Evolutionary conservation across 108 stramenopile species (phyloP).

Genomic region (Chaetoceros muelleri): DNA sequence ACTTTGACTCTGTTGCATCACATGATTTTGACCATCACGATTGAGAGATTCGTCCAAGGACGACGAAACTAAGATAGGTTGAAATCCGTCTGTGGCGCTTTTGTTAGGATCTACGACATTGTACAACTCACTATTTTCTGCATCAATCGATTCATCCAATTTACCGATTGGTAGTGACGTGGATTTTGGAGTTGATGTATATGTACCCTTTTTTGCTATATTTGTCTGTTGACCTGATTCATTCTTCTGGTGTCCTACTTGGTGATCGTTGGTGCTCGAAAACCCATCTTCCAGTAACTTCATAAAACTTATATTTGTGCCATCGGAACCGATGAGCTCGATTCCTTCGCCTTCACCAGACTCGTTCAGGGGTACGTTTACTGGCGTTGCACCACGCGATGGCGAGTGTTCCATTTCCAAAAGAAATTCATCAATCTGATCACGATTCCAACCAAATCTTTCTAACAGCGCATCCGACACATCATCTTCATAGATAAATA

Average conservation of each 20-base stretch:
- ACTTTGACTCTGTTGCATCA: neutral
- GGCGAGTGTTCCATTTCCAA: neutral
- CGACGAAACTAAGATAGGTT: too few species aligned
- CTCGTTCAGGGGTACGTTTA: neutral
- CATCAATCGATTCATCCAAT: too few species aligned
- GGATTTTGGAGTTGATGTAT: too few species aligned
- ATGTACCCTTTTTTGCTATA: too few species aligned
- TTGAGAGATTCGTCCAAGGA: too few species aligned
- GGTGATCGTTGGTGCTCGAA: neutral
- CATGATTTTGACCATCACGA: too few species aligned
- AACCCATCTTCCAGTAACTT: neutral
- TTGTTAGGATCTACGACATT: too few species aligned
- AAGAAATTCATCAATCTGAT: neutral
- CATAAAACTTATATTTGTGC: neutral
- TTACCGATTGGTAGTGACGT: too few species aligned
- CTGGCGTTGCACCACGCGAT: neutral
- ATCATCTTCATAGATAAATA: slow-evolving; percentile 2
- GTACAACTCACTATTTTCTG: too few species aligned
- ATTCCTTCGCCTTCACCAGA: neutral
- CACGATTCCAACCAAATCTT: neutral
- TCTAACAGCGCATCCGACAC: neutral
- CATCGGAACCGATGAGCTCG: neutral
- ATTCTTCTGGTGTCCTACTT: neutral
- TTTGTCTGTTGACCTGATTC: too few species aligned
- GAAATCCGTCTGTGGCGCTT: too few species aligned